These are phyloP conservation scores for Coemansia umbellata DNA, from an alignment of 192 early-diverging fungal genomes.

Conservation along the genomic window DNA sequence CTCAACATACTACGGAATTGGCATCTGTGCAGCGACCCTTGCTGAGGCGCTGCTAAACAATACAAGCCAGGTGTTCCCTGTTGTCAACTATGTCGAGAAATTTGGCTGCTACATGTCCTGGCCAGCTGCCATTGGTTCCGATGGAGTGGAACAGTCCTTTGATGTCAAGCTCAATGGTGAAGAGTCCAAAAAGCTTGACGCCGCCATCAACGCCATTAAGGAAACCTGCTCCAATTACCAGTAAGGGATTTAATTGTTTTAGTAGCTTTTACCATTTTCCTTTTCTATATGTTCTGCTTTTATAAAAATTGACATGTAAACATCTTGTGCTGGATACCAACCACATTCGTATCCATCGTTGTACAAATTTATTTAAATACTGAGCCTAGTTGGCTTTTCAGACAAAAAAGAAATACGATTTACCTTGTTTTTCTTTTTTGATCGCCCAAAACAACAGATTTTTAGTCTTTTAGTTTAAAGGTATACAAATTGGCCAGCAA, in stretches of 20 bases:
- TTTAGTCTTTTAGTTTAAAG: too few relatives aligned
- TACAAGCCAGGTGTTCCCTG: constrained; percentile 63
- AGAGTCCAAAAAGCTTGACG: constrained; percentile 57
- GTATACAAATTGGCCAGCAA: too few relatives aligned
- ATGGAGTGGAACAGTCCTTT: constrained; percentile 69
- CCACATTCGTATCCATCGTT: too few relatives aligned
- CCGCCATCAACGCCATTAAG: constrained; percentile 55
- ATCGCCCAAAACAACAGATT: too few relatives aligned
- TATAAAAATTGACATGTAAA: too few relatives aligned
- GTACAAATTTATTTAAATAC: too few relatives aligned
- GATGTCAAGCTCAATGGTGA: constrained; percentile 60
- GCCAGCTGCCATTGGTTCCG: constrained; percentile 71
- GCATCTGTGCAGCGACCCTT: constrained; percentile 68
- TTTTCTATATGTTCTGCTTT: too few relatives aligned
- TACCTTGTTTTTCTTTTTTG: too few relatives aligned
- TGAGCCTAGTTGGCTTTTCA: too few relatives aligned
- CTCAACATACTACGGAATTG: constrained; percentile 82
- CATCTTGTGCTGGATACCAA: too few relatives aligned
- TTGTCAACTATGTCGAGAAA: constrained; percentile 64
- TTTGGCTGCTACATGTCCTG: constrained; percentile 66
- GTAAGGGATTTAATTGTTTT: not conserved
- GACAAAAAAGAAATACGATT: too few relatives aligned
- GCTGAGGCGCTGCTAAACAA: constrained; percentile 67
- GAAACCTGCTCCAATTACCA: constrained; percentile 53
- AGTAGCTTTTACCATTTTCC: not conserved